Base-by-base conservation (phyloP, 106 monocot species). In the Narthecium ossifragum region DNA sequence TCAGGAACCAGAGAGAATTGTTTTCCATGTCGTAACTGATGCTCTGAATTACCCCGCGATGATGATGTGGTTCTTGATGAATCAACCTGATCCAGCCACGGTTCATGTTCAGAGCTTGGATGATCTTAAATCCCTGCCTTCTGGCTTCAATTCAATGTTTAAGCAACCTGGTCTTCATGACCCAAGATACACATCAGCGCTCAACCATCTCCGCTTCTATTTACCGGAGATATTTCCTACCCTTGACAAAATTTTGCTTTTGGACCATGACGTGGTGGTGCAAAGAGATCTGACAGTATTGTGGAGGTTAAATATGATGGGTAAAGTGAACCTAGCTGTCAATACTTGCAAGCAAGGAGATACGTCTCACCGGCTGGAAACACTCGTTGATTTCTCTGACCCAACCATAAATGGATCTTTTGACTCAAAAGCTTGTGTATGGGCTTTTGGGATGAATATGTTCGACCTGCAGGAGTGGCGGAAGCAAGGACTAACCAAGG, bases 261-360 rank as follows among this genome's bases (percentile, higher is more conserved):
- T 94, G 62, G 93, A 94, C 56, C 85, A 94, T 74, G 93, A 94
- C 68, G 80, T 94, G 21, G 85, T 94, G 23, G 83, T 94, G 31
- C 79, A 80, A 34, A 79, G 63, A 50, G 93, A 94, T 53, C 55
- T 94, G 15, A 66, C 60, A 46, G 58, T 21, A 8, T 68, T 94
- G 31, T 94, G 93, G 93, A 48, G 46, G 12, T 14, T 78, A 32
- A 63, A 86, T 66, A 73, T 94, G 77, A 68, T 80, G 39, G 83
- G 75, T 21, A 90, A 89, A 59, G 89, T 94, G 38, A 78, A 77
- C 70, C 77, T 75, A 31, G 93, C 80, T 15, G 83, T 90, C 18
- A 67, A 80, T 51, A 77, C 29, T 36, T 88, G 81, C 34, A 60
- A 48, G 10, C 26, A 60, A 27, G 74, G 69, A 23, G 59, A 75